Percentiles rank a stretch among this genome's conserved stretches.
Evolutionary conservation across 2,329 filamentous ascomycete genomes (phyloP).

Genomic region (Microcera coccophila): DNA sequence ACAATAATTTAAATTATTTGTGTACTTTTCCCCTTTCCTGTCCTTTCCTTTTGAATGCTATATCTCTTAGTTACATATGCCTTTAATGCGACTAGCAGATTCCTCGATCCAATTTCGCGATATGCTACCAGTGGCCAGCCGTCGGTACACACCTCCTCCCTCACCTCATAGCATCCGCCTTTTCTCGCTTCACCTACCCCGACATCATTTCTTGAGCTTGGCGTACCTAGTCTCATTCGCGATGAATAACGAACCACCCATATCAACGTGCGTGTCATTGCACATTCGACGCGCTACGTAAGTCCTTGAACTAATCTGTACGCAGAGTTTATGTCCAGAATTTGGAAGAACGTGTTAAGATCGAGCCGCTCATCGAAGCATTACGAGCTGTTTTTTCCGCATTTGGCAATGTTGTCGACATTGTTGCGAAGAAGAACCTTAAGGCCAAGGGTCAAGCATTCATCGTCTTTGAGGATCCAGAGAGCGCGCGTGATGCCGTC

Average conservation of each 20-base stretch:
- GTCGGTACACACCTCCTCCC: too few species aligned
- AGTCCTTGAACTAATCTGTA: conserved; percentile 34
- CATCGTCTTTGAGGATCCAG: conserved; percentile 79
- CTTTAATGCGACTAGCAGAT: too few species aligned
- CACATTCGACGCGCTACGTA: conserved; percentile 57
- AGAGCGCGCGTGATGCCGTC: conserved; percentile 75
- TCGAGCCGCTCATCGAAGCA: conserved; percentile 68
- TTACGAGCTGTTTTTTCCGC: conserved; percentile 78
- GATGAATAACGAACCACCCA: conserved; percentile 44
- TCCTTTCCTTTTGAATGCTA: too few species aligned
- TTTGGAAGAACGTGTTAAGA: conserved; percentile 87
- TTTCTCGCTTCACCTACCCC: not conserved
- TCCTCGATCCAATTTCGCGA: too few species aligned
- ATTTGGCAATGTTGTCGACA: conserved; percentile 80
- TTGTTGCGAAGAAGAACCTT: conserved; percentile 84
- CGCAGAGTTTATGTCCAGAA: conserved; percentile 70
- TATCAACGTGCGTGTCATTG: conserved; percentile 72
- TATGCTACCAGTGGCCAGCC: too few species aligned
- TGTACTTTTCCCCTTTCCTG: too few species aligned
- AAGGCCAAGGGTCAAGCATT: conserved; percentile 96
- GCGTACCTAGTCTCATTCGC: too few species aligned
- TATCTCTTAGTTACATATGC: too few species aligned
- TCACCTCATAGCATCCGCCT: too few species aligned
- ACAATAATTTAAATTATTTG: too few species aligned
- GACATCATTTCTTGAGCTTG: not conserved